Conservation (phyloP, 2,329 filamentous ascomycete species). For the Exophiala viscosa region DNA sequence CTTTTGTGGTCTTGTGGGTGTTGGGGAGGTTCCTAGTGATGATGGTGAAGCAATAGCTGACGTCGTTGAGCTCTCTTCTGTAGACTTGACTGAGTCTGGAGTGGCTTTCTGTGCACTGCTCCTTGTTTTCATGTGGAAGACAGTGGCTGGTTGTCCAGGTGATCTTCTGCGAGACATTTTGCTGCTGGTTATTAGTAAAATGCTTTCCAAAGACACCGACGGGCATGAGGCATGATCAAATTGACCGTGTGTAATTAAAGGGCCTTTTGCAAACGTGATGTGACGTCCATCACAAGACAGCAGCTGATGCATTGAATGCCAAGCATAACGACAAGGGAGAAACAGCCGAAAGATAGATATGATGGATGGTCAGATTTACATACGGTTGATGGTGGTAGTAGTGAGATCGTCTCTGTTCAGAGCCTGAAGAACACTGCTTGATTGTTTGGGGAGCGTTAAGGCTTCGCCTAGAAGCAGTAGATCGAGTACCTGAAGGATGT, state of each 20-base stretch:
- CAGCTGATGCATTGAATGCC: too few species aligned
- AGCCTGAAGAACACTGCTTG: background rate
- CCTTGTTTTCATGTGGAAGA: constrained; percentile 23
- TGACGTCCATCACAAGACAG: too few species aligned
- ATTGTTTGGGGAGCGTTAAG: background rate
- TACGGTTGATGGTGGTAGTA: background rate
- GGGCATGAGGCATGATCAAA: background rate
- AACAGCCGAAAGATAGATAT: background rate
- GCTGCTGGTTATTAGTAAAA: constrained; percentile 1
- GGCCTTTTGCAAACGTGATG: too few species aligned
- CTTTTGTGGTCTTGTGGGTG: background rate
- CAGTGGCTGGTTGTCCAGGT: constrained; percentile 1
- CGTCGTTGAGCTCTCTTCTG: background rate
- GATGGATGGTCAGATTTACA: background rate
- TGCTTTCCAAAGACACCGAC: background rate
- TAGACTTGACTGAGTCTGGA: constrained; percentile 3
- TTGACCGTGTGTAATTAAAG: too few species aligned
- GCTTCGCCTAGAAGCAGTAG: background rate
- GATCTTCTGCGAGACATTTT: constrained; percentile 10
- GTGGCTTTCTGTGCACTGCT: constrained; percentile 1
- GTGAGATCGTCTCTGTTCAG: background rate
- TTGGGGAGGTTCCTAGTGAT: background rate
- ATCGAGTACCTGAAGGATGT: constrained; percentile 1
- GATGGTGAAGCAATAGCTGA: background rate
- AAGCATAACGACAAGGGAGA: background rate